Evolutionary conservation across 2,329 filamentous ascomycete species (phyloP).

Genomic region (Eutypella sp.): DNA sequence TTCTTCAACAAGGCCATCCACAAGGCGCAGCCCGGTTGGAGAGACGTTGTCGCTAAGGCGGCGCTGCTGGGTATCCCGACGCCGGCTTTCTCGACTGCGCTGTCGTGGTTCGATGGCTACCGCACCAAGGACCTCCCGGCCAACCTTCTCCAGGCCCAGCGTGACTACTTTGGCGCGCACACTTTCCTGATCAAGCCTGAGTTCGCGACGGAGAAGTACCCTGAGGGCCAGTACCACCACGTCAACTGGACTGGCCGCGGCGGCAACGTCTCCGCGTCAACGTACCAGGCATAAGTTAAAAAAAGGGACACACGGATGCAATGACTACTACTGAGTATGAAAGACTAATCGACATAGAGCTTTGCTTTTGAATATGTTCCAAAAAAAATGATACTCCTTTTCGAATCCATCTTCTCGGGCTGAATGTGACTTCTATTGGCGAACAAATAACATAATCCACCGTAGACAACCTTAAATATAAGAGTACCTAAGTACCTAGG

Average conservation of each 20-base stretch:
- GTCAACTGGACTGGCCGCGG: constrained; percentile 99
- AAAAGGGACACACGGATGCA: neutral
- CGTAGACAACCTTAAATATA: no score
- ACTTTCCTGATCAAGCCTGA: constrained; percentile 87
- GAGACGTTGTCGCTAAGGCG: constrained; percentile 84
- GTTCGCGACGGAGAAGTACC: constrained; percentile 71
- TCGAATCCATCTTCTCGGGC: no score
- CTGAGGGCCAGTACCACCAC: constrained; percentile 83
- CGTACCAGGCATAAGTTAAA: constrained; percentile 78
- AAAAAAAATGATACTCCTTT: neutral
- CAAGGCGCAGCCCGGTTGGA: constrained; percentile 89
- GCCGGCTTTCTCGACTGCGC: constrained; percentile 91
- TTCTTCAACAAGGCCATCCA: constrained; percentile 99
- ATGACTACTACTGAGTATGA: neutral
- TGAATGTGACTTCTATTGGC: no score
- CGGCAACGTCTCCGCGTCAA: constrained; percentile 94
- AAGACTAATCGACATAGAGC: neutral
- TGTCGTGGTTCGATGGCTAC: constrained; percentile 99
- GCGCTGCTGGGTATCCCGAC: constrained; percentile 93
- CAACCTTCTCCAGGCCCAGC: constrained; percentile 97
- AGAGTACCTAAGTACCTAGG: no score
- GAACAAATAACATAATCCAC: no score
- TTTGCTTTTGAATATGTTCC: neutral
- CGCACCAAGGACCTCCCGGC: constrained; percentile 94
- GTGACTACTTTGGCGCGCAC: constrained; percentile 98